A percentile compares a stretch with the other conserved stretches of the same genome.
These are phyloP conservation scores for Zizania palustris DNA, from an alignment of 202 grass and related monocot species.

Conservation along the genomic window DNA sequence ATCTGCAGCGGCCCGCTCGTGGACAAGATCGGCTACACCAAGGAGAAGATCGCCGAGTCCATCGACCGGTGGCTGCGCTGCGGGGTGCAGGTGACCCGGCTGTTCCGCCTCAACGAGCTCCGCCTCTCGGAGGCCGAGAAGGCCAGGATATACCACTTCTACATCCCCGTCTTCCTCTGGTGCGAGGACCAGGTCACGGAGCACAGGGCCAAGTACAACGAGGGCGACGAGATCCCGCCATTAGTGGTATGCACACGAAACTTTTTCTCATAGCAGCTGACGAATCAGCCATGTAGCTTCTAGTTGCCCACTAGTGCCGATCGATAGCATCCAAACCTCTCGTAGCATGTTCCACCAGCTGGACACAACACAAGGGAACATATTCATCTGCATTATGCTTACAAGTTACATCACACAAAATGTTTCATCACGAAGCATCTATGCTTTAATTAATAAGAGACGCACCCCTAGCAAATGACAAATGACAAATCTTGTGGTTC, in stretches of 20 bases:
- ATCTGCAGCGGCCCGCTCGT: slow-evolving; percentile 84
- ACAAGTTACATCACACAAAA: neutral
- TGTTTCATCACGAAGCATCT: neutral
- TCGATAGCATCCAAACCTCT: slow-evolving; percentile 40
- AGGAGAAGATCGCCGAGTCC: slow-evolving; percentile 65
- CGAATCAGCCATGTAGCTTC: neutral
- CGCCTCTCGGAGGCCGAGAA: slow-evolving; percentile 68
- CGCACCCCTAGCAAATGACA: neutral
- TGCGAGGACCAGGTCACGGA: slow-evolving; percentile 76
- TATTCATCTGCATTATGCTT: slow-evolving; percentile 46
- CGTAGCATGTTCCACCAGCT: slow-evolving; percentile 25
- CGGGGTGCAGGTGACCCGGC: slow-evolving; percentile 61
- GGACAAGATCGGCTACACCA: slow-evolving; percentile 68
- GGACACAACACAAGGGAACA: slow-evolving; percentile 23
- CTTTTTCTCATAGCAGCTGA: slow-evolving; percentile 6
- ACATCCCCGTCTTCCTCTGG: slow-evolving; percentile 93
- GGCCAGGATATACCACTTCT: slow-evolving; percentile 88
- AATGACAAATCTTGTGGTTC: neutral
- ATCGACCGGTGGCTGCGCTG: slow-evolving; percentile 75
- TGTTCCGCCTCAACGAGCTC: slow-evolving; percentile 80
- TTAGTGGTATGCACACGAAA: slow-evolving; percentile 65
- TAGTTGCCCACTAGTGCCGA: neutral
- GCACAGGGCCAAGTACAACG: slow-evolving; percentile 71
- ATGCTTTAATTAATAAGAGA: no score
- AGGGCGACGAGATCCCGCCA: slow-evolving; percentile 82